Evolutionary conservation across 177 flowering plant species (phyloP).

Genomic region (Tripterygium wilfordii): DNA sequence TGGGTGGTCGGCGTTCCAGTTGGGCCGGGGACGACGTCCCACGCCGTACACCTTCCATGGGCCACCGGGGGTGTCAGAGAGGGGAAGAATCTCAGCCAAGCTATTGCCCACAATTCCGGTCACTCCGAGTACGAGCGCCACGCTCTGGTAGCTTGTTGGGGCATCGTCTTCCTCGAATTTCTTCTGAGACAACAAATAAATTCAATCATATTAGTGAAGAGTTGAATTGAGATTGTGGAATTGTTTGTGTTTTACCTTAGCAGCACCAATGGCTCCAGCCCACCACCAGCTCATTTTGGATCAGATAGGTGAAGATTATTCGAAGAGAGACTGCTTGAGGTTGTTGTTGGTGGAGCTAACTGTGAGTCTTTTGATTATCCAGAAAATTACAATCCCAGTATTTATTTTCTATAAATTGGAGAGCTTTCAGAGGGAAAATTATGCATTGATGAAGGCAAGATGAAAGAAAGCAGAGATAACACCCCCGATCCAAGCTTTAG

Average conservation of each 20-base stretch:
- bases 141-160: neutral
- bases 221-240: neutral
- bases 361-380: too few species aligned
- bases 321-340: too few species aligned
- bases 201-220: neutral
- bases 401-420: too few species aligned
- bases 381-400: too few species aligned
- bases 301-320: neutral
- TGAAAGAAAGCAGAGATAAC: too few species aligned
- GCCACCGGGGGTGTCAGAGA: neutral
- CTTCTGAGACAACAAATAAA: neutral
- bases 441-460: too few species aligned
- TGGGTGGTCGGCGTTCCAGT: neutral
- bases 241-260: neutral
- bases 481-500: too few species aligned
- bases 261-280: constrained; percentile 3
- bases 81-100: constrained; percentile 3
- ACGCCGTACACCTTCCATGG: constrained; percentile 1
- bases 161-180: neutral
- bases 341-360: too few species aligned
- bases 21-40: neutral
- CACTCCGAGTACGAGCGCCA: neutral
- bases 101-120: constrained; percentile 2
- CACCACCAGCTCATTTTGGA: constrained; percentile 4
- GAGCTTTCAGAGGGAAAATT: too few species aligned